These are phyloP conservation scores for Phytophthora nicotianae DNA, from an alignment of 352 stramenopile genomes.

Conservation along the genomic window DNA sequence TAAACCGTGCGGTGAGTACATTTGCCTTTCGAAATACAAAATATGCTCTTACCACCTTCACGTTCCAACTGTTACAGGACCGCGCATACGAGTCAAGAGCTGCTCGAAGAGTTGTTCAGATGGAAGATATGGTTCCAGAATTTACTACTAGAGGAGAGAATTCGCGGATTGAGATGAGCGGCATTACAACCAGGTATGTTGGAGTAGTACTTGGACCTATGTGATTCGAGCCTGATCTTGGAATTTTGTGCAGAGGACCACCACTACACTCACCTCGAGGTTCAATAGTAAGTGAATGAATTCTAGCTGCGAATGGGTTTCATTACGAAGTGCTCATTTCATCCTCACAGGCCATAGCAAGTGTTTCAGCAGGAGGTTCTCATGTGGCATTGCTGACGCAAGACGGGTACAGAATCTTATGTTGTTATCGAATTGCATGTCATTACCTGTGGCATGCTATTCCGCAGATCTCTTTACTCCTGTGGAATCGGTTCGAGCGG, in stretches of 20 bases:
- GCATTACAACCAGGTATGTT: conserved; percentile 74
- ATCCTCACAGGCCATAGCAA: conserved; percentile 51
- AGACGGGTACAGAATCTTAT: conserved; percentile 52
- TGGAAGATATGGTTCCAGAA: conserved; percentile 62
- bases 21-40: background rate
- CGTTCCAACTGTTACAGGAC: conserved; percentile 36
- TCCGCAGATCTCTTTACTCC: conserved; percentile 83
- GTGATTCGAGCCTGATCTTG: background rate
- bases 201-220: background rate
- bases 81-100: conserved; percentile 53
- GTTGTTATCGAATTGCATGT: background rate
- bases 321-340: background rate
- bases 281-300: conserved; percentile 39
- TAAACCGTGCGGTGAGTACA: conserved; percentile 38
- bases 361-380: conserved; percentile 77
- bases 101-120: conserved; percentile 55
- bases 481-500: conserved; percentile 88
- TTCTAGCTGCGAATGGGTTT: background rate
- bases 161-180: conserved; percentile 67
- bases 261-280: conserved; percentile 66
- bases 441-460: background rate
- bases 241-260: conserved; percentile 45
- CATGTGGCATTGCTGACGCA: conserved; percentile 87
- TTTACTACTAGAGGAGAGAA: conserved; percentile 68
- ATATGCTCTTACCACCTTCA: background rate